Percentiles rank a stretch among this genome's conserved stretches.
Evolutionary conservation across 2,329 filamentous ascomycete genomes (phyloP).

Genomic region (Rhinocladiella mackenziei): DNA sequence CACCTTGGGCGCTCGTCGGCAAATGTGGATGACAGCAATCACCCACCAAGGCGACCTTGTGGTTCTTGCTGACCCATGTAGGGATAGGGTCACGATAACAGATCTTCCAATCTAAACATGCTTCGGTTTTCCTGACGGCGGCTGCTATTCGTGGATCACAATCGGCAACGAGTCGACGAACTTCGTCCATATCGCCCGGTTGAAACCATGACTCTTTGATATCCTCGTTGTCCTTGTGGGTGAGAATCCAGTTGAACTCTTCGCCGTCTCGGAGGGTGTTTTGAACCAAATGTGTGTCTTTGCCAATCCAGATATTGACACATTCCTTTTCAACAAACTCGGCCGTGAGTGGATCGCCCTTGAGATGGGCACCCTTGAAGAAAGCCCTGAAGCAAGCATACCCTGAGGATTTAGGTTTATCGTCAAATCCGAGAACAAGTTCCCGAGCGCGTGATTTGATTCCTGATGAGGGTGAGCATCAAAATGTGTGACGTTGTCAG

Average conservation of each 20-base stretch:
- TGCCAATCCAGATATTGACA: constrained; percentile 53
- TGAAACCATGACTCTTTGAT: constrained; percentile 56
- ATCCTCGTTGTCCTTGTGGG: constrained; percentile 46
- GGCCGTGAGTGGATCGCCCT: constrained; percentile 49
- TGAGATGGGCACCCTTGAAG: constrained; percentile 43
- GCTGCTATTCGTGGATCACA: constrained; percentile 50
- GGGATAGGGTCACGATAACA: constrained; percentile 32
- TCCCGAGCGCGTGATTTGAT: constrained; percentile 53
- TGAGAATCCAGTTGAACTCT: constrained; percentile 49
- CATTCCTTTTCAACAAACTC: constrained; percentile 53
- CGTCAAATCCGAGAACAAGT: constrained; percentile 41
- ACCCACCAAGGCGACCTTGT: constrained; percentile 34
- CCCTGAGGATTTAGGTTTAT: constrained; percentile 35
- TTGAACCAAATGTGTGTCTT: constrained; percentile 50
- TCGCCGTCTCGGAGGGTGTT: constrained; percentile 49
- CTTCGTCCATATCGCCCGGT: constrained; percentile 51
- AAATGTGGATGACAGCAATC: constrained; percentile 41
- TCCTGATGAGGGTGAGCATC: constrained; percentile 32
- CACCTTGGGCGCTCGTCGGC: constrained; percentile 44
- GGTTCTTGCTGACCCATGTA: constrained; percentile 29
- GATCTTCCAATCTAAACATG: constrained; percentile 34
- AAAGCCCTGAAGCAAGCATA: constrained; percentile 34
- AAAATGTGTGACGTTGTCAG: background rate
- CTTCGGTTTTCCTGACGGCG: constrained; percentile 42
- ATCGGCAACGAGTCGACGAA: constrained; percentile 48